phyloP scores from a whole-genome alignment of 805 yeast species.

The Starmerella lactis-condensi region DNA sequence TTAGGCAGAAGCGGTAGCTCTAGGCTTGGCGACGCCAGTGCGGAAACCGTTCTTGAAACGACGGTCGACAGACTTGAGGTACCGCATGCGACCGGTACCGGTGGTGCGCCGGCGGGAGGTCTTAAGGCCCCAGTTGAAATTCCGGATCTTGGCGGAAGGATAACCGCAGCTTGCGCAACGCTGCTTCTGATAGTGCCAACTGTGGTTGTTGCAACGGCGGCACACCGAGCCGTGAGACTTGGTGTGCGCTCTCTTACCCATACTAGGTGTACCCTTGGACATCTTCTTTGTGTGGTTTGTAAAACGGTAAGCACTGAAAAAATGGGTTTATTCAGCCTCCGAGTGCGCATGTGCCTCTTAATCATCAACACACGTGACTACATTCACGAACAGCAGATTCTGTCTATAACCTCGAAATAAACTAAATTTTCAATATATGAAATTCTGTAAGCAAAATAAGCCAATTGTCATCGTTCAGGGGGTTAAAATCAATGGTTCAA shows the following conservation, averaged over 20 bases:
- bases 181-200: conserved; percentile 98
- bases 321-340: conserved; percentile 9
- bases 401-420: no score
- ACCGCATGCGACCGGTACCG: conserved; percentile 98
- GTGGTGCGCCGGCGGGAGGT: conserved; percentile 99
- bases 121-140: conserved; percentile 94
- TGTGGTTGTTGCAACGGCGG: conserved; percentile 91
- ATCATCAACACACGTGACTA: neutral
- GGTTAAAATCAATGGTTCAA: no score
- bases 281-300: conserved; percentile 21
- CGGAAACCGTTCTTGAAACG: conserved; percentile 99
- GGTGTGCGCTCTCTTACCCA: conserved; percentile 95
- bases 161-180: conserved; percentile 98
- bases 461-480: no score
- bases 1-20: conserved; percentile 33
- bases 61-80: conserved; percentile 93
- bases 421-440: no score
- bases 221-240: conserved; percentile 92
- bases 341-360: conserved; percentile 2
- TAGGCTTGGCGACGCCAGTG: conserved; percentile 47
- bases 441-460: no score
- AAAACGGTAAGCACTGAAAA: conserved; percentile 7
- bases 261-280: conserved; percentile 92
- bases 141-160: conserved; percentile 96
- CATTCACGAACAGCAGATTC: neutral